Base-by-base conservation (phyloP, 768 basidiomycete species). In the Termitomyces sp. region DNA sequence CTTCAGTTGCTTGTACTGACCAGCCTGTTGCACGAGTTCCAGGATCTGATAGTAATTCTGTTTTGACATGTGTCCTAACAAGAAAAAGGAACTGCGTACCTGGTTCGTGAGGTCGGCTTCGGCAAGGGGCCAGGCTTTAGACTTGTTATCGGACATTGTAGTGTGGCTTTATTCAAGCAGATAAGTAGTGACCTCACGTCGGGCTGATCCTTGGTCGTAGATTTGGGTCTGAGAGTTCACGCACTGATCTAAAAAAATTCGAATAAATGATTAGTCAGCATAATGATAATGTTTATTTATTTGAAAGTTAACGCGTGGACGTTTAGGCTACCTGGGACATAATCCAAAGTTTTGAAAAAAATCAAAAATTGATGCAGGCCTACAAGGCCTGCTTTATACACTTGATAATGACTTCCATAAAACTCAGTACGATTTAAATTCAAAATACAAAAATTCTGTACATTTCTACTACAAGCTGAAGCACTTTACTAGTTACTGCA, bases 1-100 rank as follows among this genome's bases (percentile, higher is more conserved):
- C 78, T 98, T 98, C 48, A 98, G 77, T 73, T 98, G 95, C 76
- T 98, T 98, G 79, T 96, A 97, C 73, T 94, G 89, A n/a, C 84
- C 79, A 42, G 96, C 95, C 74, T 96, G 92, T 70, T 97, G 93
- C 32, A 97, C 90, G 57, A 98, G 80, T 68, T 98, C 96, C 55
- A 99, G 82, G 67, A 98, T 97, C 94, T 96, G 20, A 36, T 14
- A 41, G 18, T 31, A 34, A 14, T 10, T 20, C 36, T 47, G 42
- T 57, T 60, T 53, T 16, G 51, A 55, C 37, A 32, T 42, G 26
- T 3, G 53, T 46, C 27, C 10, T 31, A 36, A 49, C 37, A 42
- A 47, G 13, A 14, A n/a, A 53, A n/a, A 41, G 8, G 3, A 51
- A 37, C 46, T 54, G 73, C 83, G 58, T 64, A 94, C 94, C 63